A percentile compares a stretch with the other conserved stretches of the same genome.
Evolutionary conservation across 768 basidiomycete species (phyloP).

Genomic region (Strobilomyces echinocephalus): DNA sequence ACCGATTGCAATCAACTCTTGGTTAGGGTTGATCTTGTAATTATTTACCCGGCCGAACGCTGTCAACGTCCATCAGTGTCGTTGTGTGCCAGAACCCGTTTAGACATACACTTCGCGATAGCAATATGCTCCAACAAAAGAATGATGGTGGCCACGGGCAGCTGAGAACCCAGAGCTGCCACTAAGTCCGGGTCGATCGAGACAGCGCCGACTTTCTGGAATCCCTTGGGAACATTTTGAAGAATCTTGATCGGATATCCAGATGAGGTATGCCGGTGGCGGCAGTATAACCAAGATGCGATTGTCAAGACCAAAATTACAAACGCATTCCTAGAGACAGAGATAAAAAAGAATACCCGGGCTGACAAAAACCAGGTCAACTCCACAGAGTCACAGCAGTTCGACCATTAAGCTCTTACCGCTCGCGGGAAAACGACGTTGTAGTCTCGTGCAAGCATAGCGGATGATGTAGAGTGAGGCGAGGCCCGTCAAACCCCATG

Average conservation of each 20-base stretch:
- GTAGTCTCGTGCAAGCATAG: constrained; percentile 44
- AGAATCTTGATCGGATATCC: constrained; percentile 86
- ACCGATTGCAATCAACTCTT: constrained; percentile 96
- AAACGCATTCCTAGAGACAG: constrained; percentile 77
- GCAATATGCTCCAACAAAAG: constrained; percentile 94
- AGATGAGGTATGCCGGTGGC: constrained; percentile 48
- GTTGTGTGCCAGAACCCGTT: neutral
- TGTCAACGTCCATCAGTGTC: constrained; percentile 29
- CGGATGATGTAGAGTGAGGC: constrained; percentile 67
- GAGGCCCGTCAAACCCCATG: constrained; percentile 81
- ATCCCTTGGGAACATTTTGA: constrained; percentile 77
- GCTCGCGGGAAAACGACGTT: constrained; percentile 56
- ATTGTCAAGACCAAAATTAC: constrained; percentile 85
- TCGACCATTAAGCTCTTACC: constrained; percentile 36
- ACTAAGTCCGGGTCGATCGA: constrained; percentile 49
- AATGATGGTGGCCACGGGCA: constrained; percentile 85
- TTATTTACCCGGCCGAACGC: constrained; percentile 93
- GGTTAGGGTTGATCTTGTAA: constrained; percentile 91
- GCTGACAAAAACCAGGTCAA: constrained; percentile 35
- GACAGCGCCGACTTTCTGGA: constrained; percentile 53
- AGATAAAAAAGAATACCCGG: constrained; percentile 72
- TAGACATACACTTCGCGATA: constrained; percentile 79
- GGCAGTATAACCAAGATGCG: constrained; percentile 81
- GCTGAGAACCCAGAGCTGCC: constrained; percentile 61
- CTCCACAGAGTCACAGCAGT: neutral